A percentile compares a stretch with the other conserved stretches of the same genome.
Conservation (phyloP, 2,329 filamentous ascomycete genomes). For the Ceratocystis diversiconidia region DNA sequence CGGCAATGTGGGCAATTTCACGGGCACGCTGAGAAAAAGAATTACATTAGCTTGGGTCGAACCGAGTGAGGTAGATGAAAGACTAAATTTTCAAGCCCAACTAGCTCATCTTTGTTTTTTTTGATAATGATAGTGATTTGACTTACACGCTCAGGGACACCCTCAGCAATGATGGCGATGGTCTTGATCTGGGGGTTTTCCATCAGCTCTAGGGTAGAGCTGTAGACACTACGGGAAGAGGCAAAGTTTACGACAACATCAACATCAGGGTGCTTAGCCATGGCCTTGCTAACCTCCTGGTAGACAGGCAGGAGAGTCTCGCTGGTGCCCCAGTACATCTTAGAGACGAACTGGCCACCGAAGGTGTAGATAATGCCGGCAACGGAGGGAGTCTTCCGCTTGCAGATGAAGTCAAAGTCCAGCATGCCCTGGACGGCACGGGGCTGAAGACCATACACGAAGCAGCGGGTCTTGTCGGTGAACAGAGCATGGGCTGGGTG, state of each 20-base stretch:
- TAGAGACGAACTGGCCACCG: conserved; percentile 98
- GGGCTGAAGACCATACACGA: conserved; percentile 98
- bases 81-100: background rate
- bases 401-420: conserved; percentile 99
- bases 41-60: background rate
- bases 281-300: conserved; percentile 82
- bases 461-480: conserved; percentile 99
- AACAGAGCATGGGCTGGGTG: conserved; percentile 81
- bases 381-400: conserved; percentile 88
- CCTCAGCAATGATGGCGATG: conserved; percentile 98
- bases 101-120: background rate
- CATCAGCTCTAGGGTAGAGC: conserved; percentile 97
- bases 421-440: conserved; percentile 86
- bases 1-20: conserved; percentile 90
- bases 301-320: conserved; percentile 98
- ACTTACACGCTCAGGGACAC: conserved; percentile 91
- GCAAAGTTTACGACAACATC: conserved; percentile 99
- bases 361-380: conserved; percentile 99
- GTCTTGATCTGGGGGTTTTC: conserved; percentile 92
- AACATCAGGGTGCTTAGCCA: conserved; percentile 91
- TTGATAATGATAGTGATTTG: background rate
- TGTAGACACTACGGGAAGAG: conserved; percentile 96
- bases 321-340: conserved; percentile 99
- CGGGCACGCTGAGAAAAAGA: conserved; percentile 57
- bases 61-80: background rate